Evolutionary conservation across 139 green algal species (phyloP).

Genomic region (Chlorokybus atmophyticus): DNA sequence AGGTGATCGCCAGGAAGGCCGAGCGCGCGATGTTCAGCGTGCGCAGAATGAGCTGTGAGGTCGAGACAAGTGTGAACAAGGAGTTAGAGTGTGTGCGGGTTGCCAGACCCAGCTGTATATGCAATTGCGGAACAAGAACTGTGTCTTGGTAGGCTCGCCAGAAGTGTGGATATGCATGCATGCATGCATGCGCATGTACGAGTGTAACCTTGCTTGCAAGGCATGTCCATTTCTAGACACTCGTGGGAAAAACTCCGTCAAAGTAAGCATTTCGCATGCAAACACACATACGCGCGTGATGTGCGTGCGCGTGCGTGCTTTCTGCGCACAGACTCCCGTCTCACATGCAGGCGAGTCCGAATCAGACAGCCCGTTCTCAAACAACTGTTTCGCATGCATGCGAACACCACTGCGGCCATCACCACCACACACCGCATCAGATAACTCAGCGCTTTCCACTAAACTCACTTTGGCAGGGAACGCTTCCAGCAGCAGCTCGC

Average conservation of each 20-base stretch:
- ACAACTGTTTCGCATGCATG: no score
- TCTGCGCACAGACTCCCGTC: no score
- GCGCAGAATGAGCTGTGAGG: slow-evolving; percentile 13
- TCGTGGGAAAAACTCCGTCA: no score
- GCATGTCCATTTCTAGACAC: no score
- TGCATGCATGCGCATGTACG: background rate
- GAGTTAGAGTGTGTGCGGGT: background rate
- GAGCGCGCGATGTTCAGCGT: slow-evolving; percentile 19
- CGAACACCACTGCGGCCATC: no score
- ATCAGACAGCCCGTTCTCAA: no score
- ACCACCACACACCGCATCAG: background rate
- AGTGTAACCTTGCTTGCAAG: background rate
- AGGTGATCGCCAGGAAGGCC: slow-evolving; percentile 22
- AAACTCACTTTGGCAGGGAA: slow-evolving; percentile 2
- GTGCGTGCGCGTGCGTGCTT: no score
- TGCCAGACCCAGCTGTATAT: background rate
- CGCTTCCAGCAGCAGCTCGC: slow-evolving; percentile 7
- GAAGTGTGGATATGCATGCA: background rate
- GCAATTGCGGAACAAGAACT: background rate
- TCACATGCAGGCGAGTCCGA: no score
- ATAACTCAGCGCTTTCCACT: background rate
- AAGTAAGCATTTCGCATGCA: no score
- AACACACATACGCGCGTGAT: no score
- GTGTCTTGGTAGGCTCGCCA: background rate
- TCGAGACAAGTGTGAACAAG: background rate